These are phyloP conservation scores for Prunus padus DNA, from an alignment of 306 rosid genomes.

Conservation along the genomic window DNA sequence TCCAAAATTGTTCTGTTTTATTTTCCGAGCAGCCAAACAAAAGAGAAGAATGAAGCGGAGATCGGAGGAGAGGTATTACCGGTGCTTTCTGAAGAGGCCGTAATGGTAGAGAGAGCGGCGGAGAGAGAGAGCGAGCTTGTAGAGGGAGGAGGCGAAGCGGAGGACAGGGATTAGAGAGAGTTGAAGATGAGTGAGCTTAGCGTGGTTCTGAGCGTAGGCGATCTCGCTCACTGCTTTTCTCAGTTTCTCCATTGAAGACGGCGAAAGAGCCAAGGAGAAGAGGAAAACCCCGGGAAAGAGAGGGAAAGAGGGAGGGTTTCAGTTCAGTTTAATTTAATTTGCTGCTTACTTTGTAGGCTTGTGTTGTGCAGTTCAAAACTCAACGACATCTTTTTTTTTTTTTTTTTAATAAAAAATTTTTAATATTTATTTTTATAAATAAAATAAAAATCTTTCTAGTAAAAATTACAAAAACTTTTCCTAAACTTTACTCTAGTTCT, in stretches of 20 bases:
- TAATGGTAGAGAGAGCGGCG: constrained; percentile 56
- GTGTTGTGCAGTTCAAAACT: too few species aligned
- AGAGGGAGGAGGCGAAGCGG: constrained; percentile 57
- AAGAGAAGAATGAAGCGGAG: background rate
- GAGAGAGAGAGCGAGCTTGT: constrained; percentile 54
- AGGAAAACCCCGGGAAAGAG: background rate
- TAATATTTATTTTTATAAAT: too few species aligned
- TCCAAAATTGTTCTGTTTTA: background rate
- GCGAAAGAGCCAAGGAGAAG: too few species aligned
- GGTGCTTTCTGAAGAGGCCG: constrained; percentile 44
- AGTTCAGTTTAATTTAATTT: background rate
- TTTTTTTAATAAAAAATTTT: too few species aligned
- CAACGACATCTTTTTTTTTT: too few species aligned
- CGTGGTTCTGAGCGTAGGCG: constrained; percentile 48
- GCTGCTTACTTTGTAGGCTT: too few species aligned
- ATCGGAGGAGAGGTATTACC: constrained; percentile 31
- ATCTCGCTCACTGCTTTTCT: constrained; percentile 55
- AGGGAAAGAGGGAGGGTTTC: background rate
- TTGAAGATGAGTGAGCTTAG: constrained; percentile 48
- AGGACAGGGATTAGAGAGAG: constrained; percentile 64
- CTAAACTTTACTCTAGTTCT: too few species aligned
- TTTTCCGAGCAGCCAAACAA: constrained; percentile 13
- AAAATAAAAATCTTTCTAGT: too few species aligned
- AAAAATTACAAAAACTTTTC: too few species aligned
- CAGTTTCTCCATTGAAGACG: constrained; percentile 57